A percentile compares a stretch with the other conserved stretches of the same genome.
Evolutionary conservation across 495 filamentous ascomycete species (phyloP).

Genomic region (Penicillium bovifimosum): DNA sequence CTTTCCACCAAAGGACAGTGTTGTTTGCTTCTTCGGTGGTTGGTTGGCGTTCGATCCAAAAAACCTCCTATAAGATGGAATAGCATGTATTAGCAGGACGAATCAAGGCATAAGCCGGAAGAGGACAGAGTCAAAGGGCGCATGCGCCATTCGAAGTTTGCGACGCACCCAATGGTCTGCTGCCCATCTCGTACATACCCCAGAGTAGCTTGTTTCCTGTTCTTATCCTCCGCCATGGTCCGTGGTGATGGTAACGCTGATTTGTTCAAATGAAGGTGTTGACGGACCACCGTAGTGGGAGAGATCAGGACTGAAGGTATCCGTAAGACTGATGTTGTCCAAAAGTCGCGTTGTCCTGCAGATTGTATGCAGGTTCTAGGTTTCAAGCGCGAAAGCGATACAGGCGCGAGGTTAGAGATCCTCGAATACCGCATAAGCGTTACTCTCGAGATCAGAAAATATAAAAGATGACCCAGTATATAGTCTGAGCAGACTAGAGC

Average conservation of each 20-base stretch:
- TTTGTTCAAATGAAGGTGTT: not conserved
- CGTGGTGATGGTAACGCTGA: not conserved
- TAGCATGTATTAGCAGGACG: not conserved
- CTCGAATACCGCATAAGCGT: conserved; percentile 29
- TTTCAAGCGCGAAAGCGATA: conserved; percentile 16
- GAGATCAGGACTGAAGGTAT: not conserved
- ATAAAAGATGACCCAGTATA: conserved; percentile 1
- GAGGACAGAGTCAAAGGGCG: not conserved
- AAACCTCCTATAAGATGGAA: conserved; percentile 30
- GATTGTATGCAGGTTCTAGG: not conserved
- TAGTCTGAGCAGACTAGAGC: conserved; percentile 5
- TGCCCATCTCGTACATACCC: conserved; percentile 86
- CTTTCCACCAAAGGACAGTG: conserved; percentile 55
- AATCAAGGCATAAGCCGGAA: not conserved
- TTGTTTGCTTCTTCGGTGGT: conserved; percentile 66
- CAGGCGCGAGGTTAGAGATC: conserved; percentile 14
- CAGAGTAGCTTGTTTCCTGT: conserved; percentile 75
- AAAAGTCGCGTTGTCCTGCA: not conserved
- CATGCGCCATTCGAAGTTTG: conserved; percentile 1
- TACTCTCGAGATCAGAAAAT: not conserved
- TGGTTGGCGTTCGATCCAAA: conserved; percentile 40
- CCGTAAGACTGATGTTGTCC: not conserved
- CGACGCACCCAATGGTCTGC: conserved; percentile 75
- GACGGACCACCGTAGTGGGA: not conserved
- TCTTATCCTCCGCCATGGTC: conserved; percentile 39